phyloP scores from a whole-genome alignment of 1,284 basidiomycete genomes.

The Ceratobasidium sp. region DNA sequence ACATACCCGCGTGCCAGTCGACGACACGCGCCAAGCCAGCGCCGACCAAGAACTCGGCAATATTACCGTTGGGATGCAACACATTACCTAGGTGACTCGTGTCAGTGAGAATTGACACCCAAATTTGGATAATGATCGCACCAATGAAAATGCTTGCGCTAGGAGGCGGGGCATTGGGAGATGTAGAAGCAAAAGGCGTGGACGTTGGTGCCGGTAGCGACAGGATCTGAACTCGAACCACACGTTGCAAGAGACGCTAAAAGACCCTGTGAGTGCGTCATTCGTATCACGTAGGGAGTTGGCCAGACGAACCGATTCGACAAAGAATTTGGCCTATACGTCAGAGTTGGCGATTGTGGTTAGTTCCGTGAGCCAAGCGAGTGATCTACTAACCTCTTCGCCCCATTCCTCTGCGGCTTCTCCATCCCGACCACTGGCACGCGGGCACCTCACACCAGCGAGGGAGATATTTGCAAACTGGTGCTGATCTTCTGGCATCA shows the following conservation, averaged over 20 bases:
- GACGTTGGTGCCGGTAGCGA: conserved; percentile 85
- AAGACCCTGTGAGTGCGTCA: background rate
- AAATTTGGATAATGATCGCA: conserved; percentile 46
- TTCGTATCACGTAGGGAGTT: conserved; percentile 12
- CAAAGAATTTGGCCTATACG: conserved; percentile 89
- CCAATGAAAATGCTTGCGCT: conserved; percentile 90
- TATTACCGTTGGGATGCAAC: conserved; percentile 91
- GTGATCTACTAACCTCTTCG: conserved; percentile 71
- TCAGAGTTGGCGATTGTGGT: conserved; percentile 42
- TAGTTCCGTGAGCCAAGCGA: conserved; percentile 9
- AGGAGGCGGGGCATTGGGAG: conserved; percentile 63
- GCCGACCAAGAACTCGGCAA: conserved; percentile 87
- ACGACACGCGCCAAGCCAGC: conserved; percentile 90
- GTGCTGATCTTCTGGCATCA: conserved; percentile 88
- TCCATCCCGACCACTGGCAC: conserved; percentile 73
- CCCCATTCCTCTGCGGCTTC: conserved; percentile 82
- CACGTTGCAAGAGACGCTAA: conserved; percentile 82
- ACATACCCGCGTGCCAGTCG: conserved; percentile 98
- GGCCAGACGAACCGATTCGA: conserved; percentile 64
- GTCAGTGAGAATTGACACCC: conserved; percentile 19
- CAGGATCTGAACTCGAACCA: conserved; percentile 85
- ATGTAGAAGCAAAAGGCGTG: conserved; percentile 78
- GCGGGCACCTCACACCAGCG: conserved; percentile 85
- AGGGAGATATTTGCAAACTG: conserved; percentile 85
- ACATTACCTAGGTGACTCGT: conserved; percentile 48